Base-by-base conservation (phyloP, 2,329 filamentous ascomycete species). In the Furcasterigmium sp. region DNA sequence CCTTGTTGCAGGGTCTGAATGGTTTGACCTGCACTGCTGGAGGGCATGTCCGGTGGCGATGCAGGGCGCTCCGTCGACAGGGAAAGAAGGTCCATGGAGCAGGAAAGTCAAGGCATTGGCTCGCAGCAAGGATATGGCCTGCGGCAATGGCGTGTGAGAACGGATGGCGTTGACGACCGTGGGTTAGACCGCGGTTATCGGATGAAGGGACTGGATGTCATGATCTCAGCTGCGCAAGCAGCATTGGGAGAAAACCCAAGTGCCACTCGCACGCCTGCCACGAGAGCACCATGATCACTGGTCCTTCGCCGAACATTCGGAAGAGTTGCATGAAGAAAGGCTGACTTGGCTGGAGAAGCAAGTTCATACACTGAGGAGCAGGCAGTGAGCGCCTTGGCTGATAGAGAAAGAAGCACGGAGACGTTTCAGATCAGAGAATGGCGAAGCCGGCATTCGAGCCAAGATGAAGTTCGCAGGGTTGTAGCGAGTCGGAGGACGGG, bases 161-260 rank as follows among this genome's bases (percentile, higher is more conserved):
- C 26, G 38, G 38, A 40, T 40, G 38, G 38, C 38, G 38, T 40
- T 40, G 28, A 23, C 26, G 29, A 32, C 17, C 32, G 32, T 35
- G 38, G 26, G 26, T 10, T 3, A 26, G 21, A n/a, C n/a, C 10
- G n/a, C 18, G 5, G 17, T 14, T 11, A 32, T 40, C 38, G 32
- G 38, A 40, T 14, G 38, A 40, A 39, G 18, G 15, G 18, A 15
- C 32, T 35, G n/a, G 32, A 8, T 18, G 15, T 17, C 32, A 15
- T n/a, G 9, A 17, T 35, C 32, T 35, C 32, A 35, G 32, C 23
- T 11, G 7, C 23, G 11, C 7, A 26, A 26, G 11, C 23, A 26
- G 7, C 23, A 7, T 26, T 26, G 23, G n/a, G n/a, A n/a, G n/a
- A n/a, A n/a, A n/a, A n/a, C n/a, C n/a, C n/a, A n/a, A n/a, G n/a